Evolutionary conservation across 305 asterid genomes (phyloP), one percentile per base, ranked within the genome.

Genomic region (Salvia sclarea): DNA sequence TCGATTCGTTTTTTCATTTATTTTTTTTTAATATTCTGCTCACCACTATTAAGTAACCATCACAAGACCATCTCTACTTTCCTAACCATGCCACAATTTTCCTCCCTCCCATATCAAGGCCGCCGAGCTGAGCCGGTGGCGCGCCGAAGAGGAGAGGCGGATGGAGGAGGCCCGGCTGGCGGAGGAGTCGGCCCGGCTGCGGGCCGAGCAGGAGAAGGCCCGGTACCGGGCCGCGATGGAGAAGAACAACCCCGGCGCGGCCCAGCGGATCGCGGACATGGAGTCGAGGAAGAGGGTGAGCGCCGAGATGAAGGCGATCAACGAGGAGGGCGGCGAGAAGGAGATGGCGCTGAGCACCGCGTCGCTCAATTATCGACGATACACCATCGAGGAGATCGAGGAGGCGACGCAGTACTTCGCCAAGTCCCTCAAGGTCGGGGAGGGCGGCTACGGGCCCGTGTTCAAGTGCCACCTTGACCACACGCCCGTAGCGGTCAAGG

Each of bases 381-480:
- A 92, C 72, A 40, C 75, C 50, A 86, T 89, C 40, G 96, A 92
- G 6, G 95, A 92, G 28, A 92, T 92, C 14, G 98, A 89, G 73
- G 83, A 74, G 44, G 95, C 96, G 8, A 92, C 98, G 0, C 84
- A 83, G 7, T 78, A 60, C 69, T 86, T 92, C 69, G 16, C 72
- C 0, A 79, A 74, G 9, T 66, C 80, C 18, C 77, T 81, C 55
- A 89, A 92, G 81, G 82, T 92, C 64, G 98, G 98, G 12, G 98
- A 92, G 79, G 98, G 98, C 0, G 98, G 98, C 40, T 92, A 92
- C 73, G 98, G 98, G 40, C 98, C 98, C 16, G 98, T 92, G 30
- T 92, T 61, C 25, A 92, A 80, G 80, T 87, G 98, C 31, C 41
- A 75, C 66, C 98, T 92, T 33, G 98, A 92, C 73, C 94, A 87